Conservation (phyloP, 345 rosid genomes). For the Salix udensis region DNA sequence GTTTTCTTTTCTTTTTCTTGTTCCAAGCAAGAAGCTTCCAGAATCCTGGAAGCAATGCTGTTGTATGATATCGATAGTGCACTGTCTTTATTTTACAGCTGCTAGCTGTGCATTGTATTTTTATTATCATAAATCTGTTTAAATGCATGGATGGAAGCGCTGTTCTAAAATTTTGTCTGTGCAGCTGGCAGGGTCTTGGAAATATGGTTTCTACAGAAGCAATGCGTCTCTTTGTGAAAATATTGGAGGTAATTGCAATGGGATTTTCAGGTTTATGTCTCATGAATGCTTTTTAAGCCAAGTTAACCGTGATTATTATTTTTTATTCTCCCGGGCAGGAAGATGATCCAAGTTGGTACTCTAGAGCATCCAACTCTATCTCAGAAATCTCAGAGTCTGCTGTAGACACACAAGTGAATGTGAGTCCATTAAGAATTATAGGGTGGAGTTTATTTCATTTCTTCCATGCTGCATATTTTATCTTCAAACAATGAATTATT, state of each 20-base stretch:
- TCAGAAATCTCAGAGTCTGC: slow-evolving; percentile 60
- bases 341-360: slow-evolving; percentile 98
- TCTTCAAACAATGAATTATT: not conserved
- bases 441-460: not conserved
- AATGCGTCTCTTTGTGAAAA: slow-evolving; percentile 98
- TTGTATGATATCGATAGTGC: not conserved
- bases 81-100: not conserved
- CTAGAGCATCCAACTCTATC: slow-evolving; percentile 70
- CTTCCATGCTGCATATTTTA: not conserved
- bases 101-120: not conserved
- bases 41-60: not conserved
- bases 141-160: not conserved
- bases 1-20: too few species aligned
- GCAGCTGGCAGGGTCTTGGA: slow-evolving; percentile 97
- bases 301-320: not conserved
- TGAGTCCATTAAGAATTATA: slow-evolving; percentile 31
- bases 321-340: slow-evolving; percentile 48
- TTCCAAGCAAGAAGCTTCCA: not conserved
- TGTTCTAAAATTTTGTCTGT: slow-evolving; percentile 10
- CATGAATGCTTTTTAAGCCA: not conserved
- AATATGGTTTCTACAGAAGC: slow-evolving; percentile 93
- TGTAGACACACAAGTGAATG: slow-evolving; percentile 64
- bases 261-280: slow-evolving; percentile 13
- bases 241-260: slow-evolving; percentile 68
- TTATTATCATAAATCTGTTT: not conserved